A percentile compares a stretch with the other conserved stretches of the same genome.
Conservation (phyloP, 257 asterid genomes). For the Catharanthus roseus region DNA sequence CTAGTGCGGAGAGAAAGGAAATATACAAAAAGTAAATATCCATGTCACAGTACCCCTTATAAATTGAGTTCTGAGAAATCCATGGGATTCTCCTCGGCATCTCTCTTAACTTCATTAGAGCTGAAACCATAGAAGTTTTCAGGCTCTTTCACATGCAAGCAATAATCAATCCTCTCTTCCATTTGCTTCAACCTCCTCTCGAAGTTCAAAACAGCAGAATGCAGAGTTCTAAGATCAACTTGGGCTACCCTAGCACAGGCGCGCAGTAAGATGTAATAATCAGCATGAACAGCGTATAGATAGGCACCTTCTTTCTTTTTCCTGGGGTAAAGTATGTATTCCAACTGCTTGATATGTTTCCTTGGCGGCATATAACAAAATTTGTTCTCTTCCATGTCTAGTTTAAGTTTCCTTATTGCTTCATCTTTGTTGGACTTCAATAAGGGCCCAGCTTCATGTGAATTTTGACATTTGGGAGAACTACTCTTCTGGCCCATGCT, state of each 20-base stretch:
- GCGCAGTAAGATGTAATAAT: conserved; percentile 66
- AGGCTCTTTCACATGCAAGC: conserved; percentile 24
- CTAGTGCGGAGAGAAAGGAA: too few species aligned
- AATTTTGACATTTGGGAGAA: conserved; percentile 14
- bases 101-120: conserved; percentile 12
- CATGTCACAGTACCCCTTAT: neutral
- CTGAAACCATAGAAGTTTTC: conserved; percentile 28
- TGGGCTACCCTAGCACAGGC: conserved; percentile 68
- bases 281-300: conserved; percentile 70
- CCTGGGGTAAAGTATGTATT: conserved; percentile 46
- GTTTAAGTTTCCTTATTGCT: conserved; percentile 50
- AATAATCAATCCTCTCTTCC: conserved; percentile 43
- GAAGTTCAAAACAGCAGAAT: conserved; percentile 55
- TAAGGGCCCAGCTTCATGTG: conserved; percentile 10
- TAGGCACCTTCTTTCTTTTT: conserved; percentile 41
- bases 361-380: conserved; percentile 65
- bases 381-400: conserved; percentile 59
- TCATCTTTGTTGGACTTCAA: conserved; percentile 23
- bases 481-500: conserved; percentile 2
- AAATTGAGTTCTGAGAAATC: neutral
- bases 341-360: conserved; percentile 27
- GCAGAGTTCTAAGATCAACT: conserved; percentile 67
- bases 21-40: neutral
- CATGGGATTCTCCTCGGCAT: neutral
- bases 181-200: conserved; percentile 61